These are phyloP conservation scores for Stemphylium beticola DNA, from an alignment of 2,329 filamentous ascomycete species.

Conservation along the genomic window DNA sequence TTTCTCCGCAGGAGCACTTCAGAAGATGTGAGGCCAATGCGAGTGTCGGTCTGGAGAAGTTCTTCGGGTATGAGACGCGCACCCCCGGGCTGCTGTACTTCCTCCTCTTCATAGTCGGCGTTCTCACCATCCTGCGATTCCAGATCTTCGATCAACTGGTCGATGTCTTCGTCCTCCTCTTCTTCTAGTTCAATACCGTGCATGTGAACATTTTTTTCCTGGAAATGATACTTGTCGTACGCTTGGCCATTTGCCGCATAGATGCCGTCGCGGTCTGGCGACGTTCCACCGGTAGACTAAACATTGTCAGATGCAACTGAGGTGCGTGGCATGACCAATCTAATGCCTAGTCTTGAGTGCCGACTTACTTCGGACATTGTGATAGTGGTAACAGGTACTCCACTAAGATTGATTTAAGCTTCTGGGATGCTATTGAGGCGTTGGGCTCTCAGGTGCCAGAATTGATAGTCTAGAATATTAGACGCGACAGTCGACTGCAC, in stretches of 20 bases:
- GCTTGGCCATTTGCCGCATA: constrained; percentile 8
- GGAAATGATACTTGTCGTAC: constrained; percentile 14
- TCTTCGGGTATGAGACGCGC: constrained; percentile 73
- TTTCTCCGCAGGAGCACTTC: constrained; percentile 70
- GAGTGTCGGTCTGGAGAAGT: constrained; percentile 77
- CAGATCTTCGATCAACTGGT: constrained; percentile 85
- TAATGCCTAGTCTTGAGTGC: background rate
- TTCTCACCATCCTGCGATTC: constrained; percentile 79
- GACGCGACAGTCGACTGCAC: background rate
- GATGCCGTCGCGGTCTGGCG: constrained; percentile 13
- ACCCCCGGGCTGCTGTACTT: constrained; percentile 57
- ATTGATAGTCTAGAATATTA: background rate
- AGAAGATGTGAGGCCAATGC: constrained; percentile 71
- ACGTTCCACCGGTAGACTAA: constrained; percentile 7
- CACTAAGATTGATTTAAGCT: background rate
- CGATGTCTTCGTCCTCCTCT: constrained; percentile 83
- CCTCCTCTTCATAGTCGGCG: constrained; percentile 68
- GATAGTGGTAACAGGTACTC: background rate
- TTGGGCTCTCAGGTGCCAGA: background rate
- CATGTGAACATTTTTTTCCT: constrained; percentile 8
- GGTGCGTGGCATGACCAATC: background rate
- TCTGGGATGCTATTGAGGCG: background rate
- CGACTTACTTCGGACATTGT: constrained; percentile 14
- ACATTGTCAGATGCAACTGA: background rate
- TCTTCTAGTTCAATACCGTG: constrained; percentile 60